phyloP scores from a whole-genome alignment of 305 asterid genomes.

The Solanum hybrid region DNA sequence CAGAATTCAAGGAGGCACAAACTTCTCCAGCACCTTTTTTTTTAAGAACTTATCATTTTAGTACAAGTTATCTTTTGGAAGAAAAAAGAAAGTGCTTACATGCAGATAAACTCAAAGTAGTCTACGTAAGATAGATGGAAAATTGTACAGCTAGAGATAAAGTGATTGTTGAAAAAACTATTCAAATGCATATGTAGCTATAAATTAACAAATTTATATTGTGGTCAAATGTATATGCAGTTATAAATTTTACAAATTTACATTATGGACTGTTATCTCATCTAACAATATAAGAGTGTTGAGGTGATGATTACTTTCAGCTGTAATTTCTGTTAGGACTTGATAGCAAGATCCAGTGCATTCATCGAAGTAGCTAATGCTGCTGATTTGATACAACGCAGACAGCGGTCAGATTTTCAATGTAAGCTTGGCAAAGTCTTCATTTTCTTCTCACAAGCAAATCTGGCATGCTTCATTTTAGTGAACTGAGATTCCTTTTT shows the following conservation, averaged over 20 bases:
- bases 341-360: slow-evolving; percentile 63
- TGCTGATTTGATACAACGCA: slow-evolving; percentile 81
- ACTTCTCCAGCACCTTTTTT: background rate
- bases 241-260: background rate
- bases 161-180: background rate
- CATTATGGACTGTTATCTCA: background rate
- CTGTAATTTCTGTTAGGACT: slow-evolving; percentile 46
- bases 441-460: background rate
- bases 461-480: background rate
- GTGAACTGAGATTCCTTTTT: slow-evolving; percentile 7
- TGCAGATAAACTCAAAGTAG: background rate
- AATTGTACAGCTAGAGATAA: background rate
- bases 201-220: background rate
- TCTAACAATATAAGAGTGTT: slow-evolving; percentile 1
- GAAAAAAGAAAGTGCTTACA: background rate
- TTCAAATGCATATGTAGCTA: background rate
- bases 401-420: slow-evolving; percentile 83
- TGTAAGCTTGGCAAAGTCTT: slow-evolving; percentile 30
- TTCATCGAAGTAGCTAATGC: slow-evolving; percentile 64
- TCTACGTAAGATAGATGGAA: background rate
- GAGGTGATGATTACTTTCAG: slow-evolving; percentile 31
- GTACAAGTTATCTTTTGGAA: background rate
- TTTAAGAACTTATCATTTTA: background rate
- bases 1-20: background rate
- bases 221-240: background rate